Evolutionary conservation across 176 grass and related monocot genomes (phyloP), one percentile per base, ranked within the genome.

Genomic region (Ampelocalamus luodianensis): DNA sequence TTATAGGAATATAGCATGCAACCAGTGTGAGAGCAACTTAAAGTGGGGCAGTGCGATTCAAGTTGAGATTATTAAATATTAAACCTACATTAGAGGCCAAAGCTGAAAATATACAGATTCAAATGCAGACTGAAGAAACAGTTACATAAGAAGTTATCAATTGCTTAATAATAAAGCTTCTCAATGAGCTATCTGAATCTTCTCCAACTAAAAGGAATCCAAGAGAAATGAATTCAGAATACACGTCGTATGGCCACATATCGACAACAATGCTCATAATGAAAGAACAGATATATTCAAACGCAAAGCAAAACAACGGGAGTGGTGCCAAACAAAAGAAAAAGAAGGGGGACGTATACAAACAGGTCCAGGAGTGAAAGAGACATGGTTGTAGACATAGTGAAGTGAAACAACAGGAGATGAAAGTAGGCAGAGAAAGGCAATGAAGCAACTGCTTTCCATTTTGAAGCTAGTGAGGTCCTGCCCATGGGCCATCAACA

Each of bases 171-270:
- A 10, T 38, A 83, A 49, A 64, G 56, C 3, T 49, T 23, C 56
- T 88, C 5, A 10, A 45, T 79, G 45, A 8, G 24, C 46, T 72
- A 56, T 78, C 76, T 67, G 15, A 58, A 67, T 58, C 32, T n/a
- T 18, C 40, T 73, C 10, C n/a, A 32, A 83, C n/a, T 77, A 53
- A 62, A 83, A 60, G 5, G 14, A 82, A 29, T 68, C 62, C 40
- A 82, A 72, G 26, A 37, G 14, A 32, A 76, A 82, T 1, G 18
- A 36, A 20, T 56, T 58, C 26, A 23, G 22, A 71, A 65, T 69
- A 48, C 9, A 54, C 16, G 10, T 64, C 44, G 18, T 38, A 53
- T 68, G 17, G 12, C 23, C 46, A 62, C 65, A 71, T 50, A 77
- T 78, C 16, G 36, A 26, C 6, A 27, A 37, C 64, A 71, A 68